Evolutionary conservation across 129 eudicot species (phyloP), one percentile per base, ranked within the genome.

Genomic region (Flaveria linearis): DNA sequence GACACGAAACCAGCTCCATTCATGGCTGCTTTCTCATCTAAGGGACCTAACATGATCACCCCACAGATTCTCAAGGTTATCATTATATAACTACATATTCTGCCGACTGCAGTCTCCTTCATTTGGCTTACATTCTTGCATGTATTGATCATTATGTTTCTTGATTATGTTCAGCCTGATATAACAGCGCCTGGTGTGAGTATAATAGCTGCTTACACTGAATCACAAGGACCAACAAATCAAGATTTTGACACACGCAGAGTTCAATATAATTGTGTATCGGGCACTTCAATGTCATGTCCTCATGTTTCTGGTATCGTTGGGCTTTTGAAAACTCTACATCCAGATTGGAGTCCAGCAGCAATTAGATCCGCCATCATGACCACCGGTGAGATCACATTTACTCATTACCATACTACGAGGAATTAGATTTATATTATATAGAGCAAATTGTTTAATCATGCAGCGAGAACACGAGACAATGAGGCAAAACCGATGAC

Each of bases 211-310:
- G 97, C 98, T 50, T 94, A 88, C 65, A 85, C 91, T 0, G 93
- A 68, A 80, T 96, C 89, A 50, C 86, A 79, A 78, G 92, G 93
- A 11, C 98, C 98, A 46, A 89, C 98, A 53, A 85, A 83, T 76
- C 85, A 85, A 83, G 84, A 69, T 80, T 83, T 76, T 68, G 98
- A 94, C 57, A 88, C 60, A 47, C 88, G 98, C 2, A 73, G 97
- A 41, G 86, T 87, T 68, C 73, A 71, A 7, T 94, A 73, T 66
- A 94, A 87, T 65, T 82, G 89, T 1, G 87, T 80, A 14, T 88
- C 97, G 1, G 97, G 98, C 14, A 94, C 98, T 50, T 94, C 98
- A 9, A 94, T 94, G 98, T 91, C 98, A 16, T 91, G 97, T 84
- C 99, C 99, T 62, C 99, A 94, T 69, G 83, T 94, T 70, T 78